Evolutionary conservation across 495 filamentous ascomycete genomes (phyloP).

Genomic region (Penicillium diatomitis): DNA sequence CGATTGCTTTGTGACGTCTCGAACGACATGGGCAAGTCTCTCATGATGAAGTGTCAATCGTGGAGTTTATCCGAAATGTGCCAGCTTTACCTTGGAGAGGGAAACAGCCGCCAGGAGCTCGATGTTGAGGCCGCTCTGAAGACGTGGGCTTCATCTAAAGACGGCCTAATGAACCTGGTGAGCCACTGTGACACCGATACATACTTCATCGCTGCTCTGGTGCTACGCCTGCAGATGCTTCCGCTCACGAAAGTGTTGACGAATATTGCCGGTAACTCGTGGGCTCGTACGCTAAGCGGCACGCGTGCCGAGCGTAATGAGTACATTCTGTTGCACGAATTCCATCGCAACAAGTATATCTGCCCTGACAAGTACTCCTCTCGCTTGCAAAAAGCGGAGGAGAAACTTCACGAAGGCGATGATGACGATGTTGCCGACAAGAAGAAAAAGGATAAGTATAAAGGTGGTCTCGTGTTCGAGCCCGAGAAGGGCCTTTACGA

Average conservation of each 20-base stretch:
- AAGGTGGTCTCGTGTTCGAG: conserved; percentile 96
- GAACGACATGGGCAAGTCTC: conserved; percentile 94
- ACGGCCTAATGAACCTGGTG: conserved; percentile 87
- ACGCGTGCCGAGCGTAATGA: conserved; percentile 97
- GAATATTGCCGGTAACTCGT: conserved; percentile 95
- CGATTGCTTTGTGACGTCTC: conserved; percentile 87
- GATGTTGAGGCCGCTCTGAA: conserved; percentile 83
- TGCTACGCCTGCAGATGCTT: conserved; percentile 80
- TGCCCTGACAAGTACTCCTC: conserved; percentile 84
- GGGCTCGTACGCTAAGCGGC: conserved; percentile 90
- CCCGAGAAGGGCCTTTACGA: conserved; percentile 96
- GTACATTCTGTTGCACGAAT: conserved; percentile 97
- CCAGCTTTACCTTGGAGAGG: conserved; percentile 68
- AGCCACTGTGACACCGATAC: conserved; percentile 90
- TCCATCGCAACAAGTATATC: conserved; percentile 91
- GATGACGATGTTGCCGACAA: conserved; percentile 71
- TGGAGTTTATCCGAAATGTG: conserved; percentile 99
- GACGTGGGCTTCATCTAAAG: conserved; percentile 74
- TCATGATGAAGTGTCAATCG: conserved; percentile 94
- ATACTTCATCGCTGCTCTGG: conserved; percentile 86
- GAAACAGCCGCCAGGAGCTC: conserved; percentile 63
- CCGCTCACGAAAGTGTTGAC: conserved; percentile 91
- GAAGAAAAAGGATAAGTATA: conserved; percentile 99
- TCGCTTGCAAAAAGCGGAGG: conserved; percentile 59
- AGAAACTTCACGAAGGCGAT: conserved; percentile 54